Base-by-base conservation (phyloP, 305 asterid genomes). In the Rubia balearica region DNA sequence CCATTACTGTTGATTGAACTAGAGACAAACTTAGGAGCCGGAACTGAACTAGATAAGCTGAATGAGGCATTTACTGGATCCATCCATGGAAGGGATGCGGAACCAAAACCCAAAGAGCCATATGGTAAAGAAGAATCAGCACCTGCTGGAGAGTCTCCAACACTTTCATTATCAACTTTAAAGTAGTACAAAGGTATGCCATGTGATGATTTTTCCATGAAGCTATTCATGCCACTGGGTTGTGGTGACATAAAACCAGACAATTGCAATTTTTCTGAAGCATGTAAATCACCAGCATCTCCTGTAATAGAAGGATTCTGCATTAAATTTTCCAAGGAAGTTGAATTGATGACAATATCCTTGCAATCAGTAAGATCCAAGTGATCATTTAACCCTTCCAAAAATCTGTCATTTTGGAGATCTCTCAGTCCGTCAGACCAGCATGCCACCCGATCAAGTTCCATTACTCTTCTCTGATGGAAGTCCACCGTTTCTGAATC, bases 211-310 rank as follows among this genome's bases (percentile, higher is more conserved):
- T 88, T 91, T 74, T 91, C 98, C 67, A 91, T 82, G 73, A 91
- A 88, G 83, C 99, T 88, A 83, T 88, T 88, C 90, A 85, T 81
- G 81, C 88, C 87, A 83, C 98, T 88, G 81, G 88, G 89, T 70
- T 91, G 98, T 51, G 98, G 99, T 56, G 99, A 86, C 83, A 88
- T 86, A 75, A 95, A 91, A 76, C 99, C 99, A 65, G 98, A 88
- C 73, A 95, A 78, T 72, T 88, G 96, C 79, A 96, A 83, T 81
- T 87, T 95, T 79, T 95, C 99, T 71, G 98, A 84, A 70, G 85
- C 85, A 81, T 75, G 64, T 76, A 81, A 85, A 67, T 93, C 97
- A 67, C 78, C 73, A 56, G 78, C 81, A 71, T 84, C 94, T 67
- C 83, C 83, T 61, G 77, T 81, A 67, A 77, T 74, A 16, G 76